Base-by-base conservation (phyloP, 805 yeast species). In the Tetrapisispora iriomotensis region DNA sequence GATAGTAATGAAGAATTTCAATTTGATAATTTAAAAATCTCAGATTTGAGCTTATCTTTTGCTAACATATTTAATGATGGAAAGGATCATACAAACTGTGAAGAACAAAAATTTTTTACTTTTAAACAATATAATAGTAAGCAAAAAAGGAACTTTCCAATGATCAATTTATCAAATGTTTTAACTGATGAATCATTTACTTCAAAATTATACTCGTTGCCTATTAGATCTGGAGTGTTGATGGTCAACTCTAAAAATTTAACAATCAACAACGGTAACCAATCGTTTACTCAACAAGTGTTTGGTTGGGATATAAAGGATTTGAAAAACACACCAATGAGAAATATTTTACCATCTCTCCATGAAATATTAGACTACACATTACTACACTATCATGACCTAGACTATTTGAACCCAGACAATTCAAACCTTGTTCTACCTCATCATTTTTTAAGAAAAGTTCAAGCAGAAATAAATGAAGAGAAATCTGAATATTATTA, bases 381-480 rank as follows among this genome's bases (percentile, higher is more conserved):
- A 10, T 19, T 34, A 19, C 30, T 29, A 8, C 62, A 68, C 27
- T 64, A 63, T 44, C 62, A 68, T 24, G 48, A 60, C 18, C 40
- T 72, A 45, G 58, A 55, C 37, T 51, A 67, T 9, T 41, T 48
- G 12, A 47, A 61, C 20, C 74, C 82, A 0, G 45, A 43, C 26
- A 56, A 54, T 39, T 48, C 42, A 23, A 96, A 96, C 0, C 61
- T 83, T 33, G 94, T 88, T 0, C 62, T 87, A 7, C 94, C 96
- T 0, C 96, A 88, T 56, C 95, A 86, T 61, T 80, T 81, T 54
- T 85, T 88, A 63, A 71, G 96, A 45, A 77, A 78, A 46, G 66
- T 74, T 37, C 66, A 69, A 39, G 75, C 79, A 1, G 62, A 68
- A 37, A 44, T 50, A 43, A 56, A 53, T 29, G 58, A 56, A 8